A percentile compares a stretch with the other conserved stretches of the same genome.
phyloP scores from a whole-genome alignment of 2,329 filamentous ascomycete species.

The Lachnellula arida region DNA sequence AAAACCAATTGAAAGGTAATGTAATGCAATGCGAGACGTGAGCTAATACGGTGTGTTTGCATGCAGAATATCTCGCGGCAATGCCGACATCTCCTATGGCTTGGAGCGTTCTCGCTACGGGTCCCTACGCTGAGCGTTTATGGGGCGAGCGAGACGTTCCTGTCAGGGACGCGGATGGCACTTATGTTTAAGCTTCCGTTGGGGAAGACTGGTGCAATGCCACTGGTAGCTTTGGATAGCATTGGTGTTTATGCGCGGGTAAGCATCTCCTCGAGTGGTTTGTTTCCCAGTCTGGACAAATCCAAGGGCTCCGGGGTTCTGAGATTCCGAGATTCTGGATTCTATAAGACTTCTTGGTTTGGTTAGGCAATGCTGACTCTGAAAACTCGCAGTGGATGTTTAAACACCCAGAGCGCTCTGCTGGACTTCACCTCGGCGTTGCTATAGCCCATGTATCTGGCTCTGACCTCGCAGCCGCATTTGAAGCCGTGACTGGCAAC shows the following conservation, averaged over 20 bases:
- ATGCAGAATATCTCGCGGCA: conserved; percentile 15
- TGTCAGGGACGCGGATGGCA: too few species aligned
- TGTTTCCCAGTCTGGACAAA: too few species aligned
- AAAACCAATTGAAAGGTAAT: background rate
- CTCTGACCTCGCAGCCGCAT: conserved; percentile 9
- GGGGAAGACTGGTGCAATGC: conserved; percentile 6
- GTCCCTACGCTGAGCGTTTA: conserved; percentile 26
- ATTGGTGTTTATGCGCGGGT: conserved; percentile 15
- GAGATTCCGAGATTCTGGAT: too few species aligned
- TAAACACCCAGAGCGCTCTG: conserved; percentile 14
- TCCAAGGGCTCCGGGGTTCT: too few species aligned
- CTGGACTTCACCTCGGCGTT: conserved; percentile 20
- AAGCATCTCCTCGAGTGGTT: too few species aligned
- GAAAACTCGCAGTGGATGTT: conserved; percentile 17
- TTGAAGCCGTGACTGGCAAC: conserved; percentile 10
- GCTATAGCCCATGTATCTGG: conserved; percentile 19
- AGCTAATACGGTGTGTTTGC: too few species aligned
- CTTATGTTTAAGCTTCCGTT: conserved; percentile 2
- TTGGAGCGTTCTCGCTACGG: conserved; percentile 18
- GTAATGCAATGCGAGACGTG: background rate
- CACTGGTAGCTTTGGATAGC: conserved; percentile 17
- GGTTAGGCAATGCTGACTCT: too few species aligned
- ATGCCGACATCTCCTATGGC: conserved; percentile 16
- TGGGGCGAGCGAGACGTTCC: conserved; percentile 11
- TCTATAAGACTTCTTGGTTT: too few species aligned